phyloP scores from a whole-genome alignment of 2,329 filamentous ascomycete species.

The Pseudogymnoascus sp. region DNA sequence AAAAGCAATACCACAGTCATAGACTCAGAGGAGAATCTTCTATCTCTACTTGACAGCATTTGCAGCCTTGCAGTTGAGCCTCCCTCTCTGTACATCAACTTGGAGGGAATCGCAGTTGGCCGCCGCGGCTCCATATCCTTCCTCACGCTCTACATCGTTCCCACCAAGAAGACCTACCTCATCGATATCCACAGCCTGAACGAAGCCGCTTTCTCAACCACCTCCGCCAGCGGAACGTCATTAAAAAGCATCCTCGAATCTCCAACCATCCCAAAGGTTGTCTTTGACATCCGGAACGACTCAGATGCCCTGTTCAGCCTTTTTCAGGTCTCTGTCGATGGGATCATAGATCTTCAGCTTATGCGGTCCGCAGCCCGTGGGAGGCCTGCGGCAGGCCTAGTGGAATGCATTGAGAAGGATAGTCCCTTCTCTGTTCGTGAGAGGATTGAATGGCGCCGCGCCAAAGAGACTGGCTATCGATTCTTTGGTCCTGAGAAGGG shows the following conservation, averaged over 20 bases:
- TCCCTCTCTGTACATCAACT: slow-evolving; percentile 36
- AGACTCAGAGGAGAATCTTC: slow-evolving; percentile 11
- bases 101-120: slow-evolving; percentile 37
- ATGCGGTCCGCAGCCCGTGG: slow-evolving; percentile 42
- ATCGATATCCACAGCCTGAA: slow-evolving; percentile 36
- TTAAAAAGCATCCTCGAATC: slow-evolving; percentile 41
- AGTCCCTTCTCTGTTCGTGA: slow-evolving; percentile 12
- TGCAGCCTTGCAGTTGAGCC: slow-evolving; percentile 12
- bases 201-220: slow-evolving; percentile 29
- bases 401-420: slow-evolving; percentile 33
- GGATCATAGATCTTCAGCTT: slow-evolving; percentile 48
- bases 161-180: slow-evolving; percentile 29
- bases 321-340: slow-evolving; percentile 36
- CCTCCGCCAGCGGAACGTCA: slow-evolving; percentile 23
- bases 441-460: slow-evolving; percentile 24
- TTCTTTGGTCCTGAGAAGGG: slow-evolving; percentile 38
- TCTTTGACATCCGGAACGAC: slow-evolving; percentile 54
- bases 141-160: slow-evolving; percentile 30
- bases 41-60: slow-evolving; percentile 13
- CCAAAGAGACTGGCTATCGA: slow-evolving; percentile 32
- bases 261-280: slow-evolving; percentile 38
- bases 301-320: slow-evolving; percentile 46
- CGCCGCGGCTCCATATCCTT: slow-evolving; percentile 37
- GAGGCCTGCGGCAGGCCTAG: slow-evolving; percentile 30
- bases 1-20: slow-evolving; percentile 9